Base-by-base conservation (phyloP, 2,329 filamentous ascomycete genomes). In the Exophiala mesophila region DNA sequence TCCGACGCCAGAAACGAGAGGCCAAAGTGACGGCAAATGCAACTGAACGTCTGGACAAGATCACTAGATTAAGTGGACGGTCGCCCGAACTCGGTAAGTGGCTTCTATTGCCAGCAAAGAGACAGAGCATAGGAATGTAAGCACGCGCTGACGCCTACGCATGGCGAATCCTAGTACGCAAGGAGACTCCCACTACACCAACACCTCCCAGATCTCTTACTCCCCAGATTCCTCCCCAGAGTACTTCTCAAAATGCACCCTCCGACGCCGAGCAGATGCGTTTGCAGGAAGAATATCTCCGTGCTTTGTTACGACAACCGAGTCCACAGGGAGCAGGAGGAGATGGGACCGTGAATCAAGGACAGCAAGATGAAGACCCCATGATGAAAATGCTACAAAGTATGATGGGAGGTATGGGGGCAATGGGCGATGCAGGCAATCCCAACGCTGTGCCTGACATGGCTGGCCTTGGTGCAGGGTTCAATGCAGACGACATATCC, bases 1-100 rank as follows among this genome's bases (percentile, higher is more conserved):
- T 79, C 41, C 74, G 79, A 30, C 75, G 78, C 47, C 78, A 83
- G 59, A 76, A 78, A 47, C 72, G 78, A 13, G 73, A 79, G 55
- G 77, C 77, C 42, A 82, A 82, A 62, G 76, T 81, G 57, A 70
- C 68, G 50, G 71, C 72, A 33, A 71, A 72, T 47, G 78, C 77
- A 40, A 71, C 74, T 28, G 72, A 74, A 26, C 70, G 79, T 49
- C 65, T 83, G 31, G 74, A 80, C 43, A 75, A 76, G 54, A 83
- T 83, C 60, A 79, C 77, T 28, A 70, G 70, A 26, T 59, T 81
- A 40, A 78, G 77, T 44, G 79, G 77, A 50, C 63, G 70, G 34
- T 63, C 61, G 44, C 65, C 70, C 30, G 64, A 65, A 41, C 56
- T 57, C 38, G 57, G 65, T 69, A 59, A 37, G 57, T 52, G 28